These are phyloP conservation scores for Beauveria pseudobassiana DNA, from an alignment of 2,329 filamentous ascomycete genomes.

Conservation along the genomic window DNA sequence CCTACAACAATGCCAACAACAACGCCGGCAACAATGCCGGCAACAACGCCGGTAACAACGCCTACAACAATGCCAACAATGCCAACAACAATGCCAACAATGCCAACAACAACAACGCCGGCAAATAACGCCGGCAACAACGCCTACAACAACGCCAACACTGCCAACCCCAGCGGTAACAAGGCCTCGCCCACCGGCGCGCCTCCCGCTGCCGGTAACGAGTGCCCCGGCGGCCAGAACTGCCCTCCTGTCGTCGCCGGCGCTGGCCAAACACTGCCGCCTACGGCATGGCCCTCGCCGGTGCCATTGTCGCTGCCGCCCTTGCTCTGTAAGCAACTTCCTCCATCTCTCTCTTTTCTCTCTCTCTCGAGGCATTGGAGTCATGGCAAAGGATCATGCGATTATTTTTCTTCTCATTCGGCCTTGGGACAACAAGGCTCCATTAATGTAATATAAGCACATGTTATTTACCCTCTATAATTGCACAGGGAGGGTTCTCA, in stretches of 20 bases:
- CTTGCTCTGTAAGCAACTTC: slow-evolving; percentile 20
- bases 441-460: slow-evolving; percentile 1
- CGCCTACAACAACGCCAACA: too few species aligned
- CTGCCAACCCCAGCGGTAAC: too few species aligned
- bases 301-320: slow-evolving; percentile 20
- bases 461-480: neutral
- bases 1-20: too few species aligned
- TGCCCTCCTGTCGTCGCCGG: slow-evolving; percentile 14
- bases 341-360: neutral
- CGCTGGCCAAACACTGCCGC: slow-evolving; percentile 14
- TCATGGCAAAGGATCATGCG: neutral
- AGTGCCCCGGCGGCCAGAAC: neutral
- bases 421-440: slow-evolving; percentile 8
- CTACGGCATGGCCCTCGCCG: slow-evolving; percentile 20
- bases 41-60: too few species aligned
- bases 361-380: neutral
- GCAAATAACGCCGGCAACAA: too few species aligned
- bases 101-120: too few species aligned
- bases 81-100: too few species aligned
- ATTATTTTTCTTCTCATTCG: neutral
- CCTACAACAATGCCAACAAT: too few species aligned
- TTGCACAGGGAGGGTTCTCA: neutral
- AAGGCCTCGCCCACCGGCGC: too few species aligned
- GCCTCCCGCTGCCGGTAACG: neutral
- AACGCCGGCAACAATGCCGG: too few species aligned